phyloP scores from a whole-genome alignment of 2,329 filamentous ascomycete genomes.

The Chaetoscypha palmicola region DNA sequence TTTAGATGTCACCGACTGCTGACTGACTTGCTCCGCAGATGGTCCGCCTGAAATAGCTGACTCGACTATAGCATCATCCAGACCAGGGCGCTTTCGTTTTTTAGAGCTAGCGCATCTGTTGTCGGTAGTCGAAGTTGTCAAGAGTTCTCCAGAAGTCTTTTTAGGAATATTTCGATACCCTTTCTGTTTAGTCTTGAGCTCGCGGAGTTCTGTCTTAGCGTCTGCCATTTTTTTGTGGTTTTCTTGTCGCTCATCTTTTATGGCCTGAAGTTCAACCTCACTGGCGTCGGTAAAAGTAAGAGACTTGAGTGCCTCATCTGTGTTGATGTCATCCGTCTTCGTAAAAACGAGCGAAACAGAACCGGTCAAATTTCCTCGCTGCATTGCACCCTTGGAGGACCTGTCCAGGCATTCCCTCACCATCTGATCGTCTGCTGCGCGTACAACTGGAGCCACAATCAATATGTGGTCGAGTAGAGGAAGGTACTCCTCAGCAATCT shows the following conservation, averaged over 20 bases:
- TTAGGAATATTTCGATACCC: too few species aligned
- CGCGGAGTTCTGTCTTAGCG: too few species aligned
- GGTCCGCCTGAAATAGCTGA: too few species aligned
- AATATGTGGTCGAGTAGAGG: conserved; percentile 32
- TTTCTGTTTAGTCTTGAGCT: too few species aligned
- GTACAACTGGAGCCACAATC: conserved; percentile 40
- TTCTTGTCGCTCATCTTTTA: neutral
- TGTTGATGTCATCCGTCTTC: neutral
- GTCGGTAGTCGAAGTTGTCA: too few species aligned
- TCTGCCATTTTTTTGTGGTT: neutral
- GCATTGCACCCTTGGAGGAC: neutral
- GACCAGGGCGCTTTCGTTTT: too few species aligned
- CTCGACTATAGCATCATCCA: too few species aligned
- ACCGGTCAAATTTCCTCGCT: neutral
- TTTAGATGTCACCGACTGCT: too few species aligned
- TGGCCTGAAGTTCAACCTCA: neutral
- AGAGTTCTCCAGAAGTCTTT: too few species aligned
- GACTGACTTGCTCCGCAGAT: too few species aligned
- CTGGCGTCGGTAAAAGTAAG: neutral
- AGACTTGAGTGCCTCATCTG: neutral
- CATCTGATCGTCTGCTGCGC: conserved; percentile 41
- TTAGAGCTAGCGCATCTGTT: too few species aligned
- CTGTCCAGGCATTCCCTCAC: conserved; percentile 21
- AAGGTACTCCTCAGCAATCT: conserved; percentile 32
- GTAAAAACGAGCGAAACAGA: neutral